A percentile compares a stretch with the other conserved stretches of the same genome.
Evolutionary conservation across 2,329 filamentous ascomycete genomes (phyloP).

Genomic region (Parastagonospora nodorum): DNA sequence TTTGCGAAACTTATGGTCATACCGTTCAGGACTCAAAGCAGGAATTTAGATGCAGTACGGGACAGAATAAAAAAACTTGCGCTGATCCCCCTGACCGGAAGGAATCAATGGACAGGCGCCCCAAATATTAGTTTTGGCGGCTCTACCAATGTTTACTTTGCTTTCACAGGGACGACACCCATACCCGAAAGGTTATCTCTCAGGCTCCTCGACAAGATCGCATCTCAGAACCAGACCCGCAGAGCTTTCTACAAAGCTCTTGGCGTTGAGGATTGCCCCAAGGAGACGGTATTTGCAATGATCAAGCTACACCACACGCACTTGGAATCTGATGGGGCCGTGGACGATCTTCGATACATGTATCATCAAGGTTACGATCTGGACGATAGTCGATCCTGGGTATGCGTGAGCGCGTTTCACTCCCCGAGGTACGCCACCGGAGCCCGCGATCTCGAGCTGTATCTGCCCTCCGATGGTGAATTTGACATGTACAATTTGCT

Average conservation of each 20-base stretch:
- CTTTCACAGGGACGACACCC: slow-evolving; percentile 1
- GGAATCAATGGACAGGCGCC: slow-evolving; percentile 18
- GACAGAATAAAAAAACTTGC: too few relatives aligned
- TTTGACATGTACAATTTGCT: slow-evolving; percentile 21
- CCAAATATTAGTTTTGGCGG: slow-evolving; percentile 2
- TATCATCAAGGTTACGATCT: slow-evolving; percentile 8
- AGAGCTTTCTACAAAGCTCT: slow-evolving; percentile 13
- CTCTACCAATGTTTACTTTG: slow-evolving; percentile 18
- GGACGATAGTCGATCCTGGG: slow-evolving; percentile 1
- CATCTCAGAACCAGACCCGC: slow-evolving; percentile 6
- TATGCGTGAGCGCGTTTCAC: too few relatives aligned
- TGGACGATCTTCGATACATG: slow-evolving; percentile 16
- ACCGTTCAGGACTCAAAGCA: neutral
- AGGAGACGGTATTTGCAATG: slow-evolving; percentile 8
- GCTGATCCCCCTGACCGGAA: slow-evolving; percentile 15
- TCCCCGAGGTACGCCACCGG: too few relatives aligned
- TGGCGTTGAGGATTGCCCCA: slow-evolving; percentile 21
- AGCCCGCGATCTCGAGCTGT: slow-evolving; percentile 1
- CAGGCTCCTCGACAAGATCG: slow-evolving; percentile 10
- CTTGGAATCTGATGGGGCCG: neutral
- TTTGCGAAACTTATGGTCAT: slow-evolving; percentile 11
- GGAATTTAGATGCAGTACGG: neutral
- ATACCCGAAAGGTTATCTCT: slow-evolving; percentile 17
- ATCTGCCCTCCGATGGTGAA: slow-evolving; percentile 14
- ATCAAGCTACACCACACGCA: slow-evolving; percentile 2